phyloP scores from a whole-genome alignment of 1,284 basidiomycete genomes.

The Termitomyces sp. region DNA sequence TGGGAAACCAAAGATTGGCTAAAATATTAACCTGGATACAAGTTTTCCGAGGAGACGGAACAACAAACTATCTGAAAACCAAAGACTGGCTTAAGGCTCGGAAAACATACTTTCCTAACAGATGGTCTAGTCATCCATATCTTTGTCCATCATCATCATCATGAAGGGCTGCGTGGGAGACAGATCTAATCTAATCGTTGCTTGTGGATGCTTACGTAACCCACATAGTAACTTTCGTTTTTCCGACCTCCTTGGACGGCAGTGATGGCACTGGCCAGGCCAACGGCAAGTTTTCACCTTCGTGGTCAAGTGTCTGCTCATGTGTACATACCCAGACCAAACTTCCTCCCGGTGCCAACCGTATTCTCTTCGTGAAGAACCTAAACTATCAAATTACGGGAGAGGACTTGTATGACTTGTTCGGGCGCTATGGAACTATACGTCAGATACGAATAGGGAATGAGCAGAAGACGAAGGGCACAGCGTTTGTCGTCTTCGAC shows the following conservation, averaged over 20 bases:
- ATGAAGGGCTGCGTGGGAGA: not conserved
- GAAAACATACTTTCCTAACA: not conserved
- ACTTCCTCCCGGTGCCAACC: conserved; percentile 78
- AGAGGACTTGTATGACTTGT: conserved; percentile 94
- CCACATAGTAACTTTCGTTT: no score
- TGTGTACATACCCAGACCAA: conserved; percentile 45
- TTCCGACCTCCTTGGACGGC: conserved; percentile 2
- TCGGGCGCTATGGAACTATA: conserved; percentile 96
- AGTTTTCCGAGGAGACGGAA: not conserved
- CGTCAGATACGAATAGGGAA: conserved; percentile 93
- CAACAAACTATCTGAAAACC: not conserved
- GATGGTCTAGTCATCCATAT: no score
- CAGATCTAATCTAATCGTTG: conserved; percentile 12
- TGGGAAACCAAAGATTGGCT: not conserved
- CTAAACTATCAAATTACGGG: conserved; percentile 94
- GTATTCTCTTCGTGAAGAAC: conserved; percentile 85
- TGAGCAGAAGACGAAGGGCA: conserved; percentile 90
- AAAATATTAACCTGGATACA: no score
- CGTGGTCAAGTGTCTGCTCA: conserved; percentile 2
- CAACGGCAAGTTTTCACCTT: conserved; percentile 45
- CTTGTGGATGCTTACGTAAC: conserved; percentile 9
- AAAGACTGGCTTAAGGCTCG: not conserved
- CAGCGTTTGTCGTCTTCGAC: conserved; percentile 91
- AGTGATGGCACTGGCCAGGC: conserved; percentile 59
- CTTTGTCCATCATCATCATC: no score